phyloP scores from a whole-genome alignment of 148 eudicot genomes.

The Heliamphora exappendiculata region DNA sequence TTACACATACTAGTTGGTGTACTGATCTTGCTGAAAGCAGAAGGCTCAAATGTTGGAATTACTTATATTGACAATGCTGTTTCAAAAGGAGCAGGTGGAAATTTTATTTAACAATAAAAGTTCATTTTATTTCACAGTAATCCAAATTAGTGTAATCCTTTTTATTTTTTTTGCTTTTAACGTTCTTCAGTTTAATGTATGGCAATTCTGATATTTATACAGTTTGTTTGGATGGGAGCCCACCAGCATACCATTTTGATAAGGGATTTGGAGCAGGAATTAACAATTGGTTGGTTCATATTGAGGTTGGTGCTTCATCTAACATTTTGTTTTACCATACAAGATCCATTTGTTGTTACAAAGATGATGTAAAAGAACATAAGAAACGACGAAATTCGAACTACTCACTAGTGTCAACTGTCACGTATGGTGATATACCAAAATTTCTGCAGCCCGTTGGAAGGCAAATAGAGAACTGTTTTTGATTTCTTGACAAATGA shows the following conservation, averaged over 20 bases:
- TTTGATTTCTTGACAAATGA: neutral
- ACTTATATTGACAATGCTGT: slow-evolving; percentile 61
- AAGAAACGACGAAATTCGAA: neutral
- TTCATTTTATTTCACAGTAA: neutral
- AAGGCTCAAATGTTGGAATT: slow-evolving; percentile 47
- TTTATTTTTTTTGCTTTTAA: neutral
- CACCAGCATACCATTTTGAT: slow-evolving; percentile 81
- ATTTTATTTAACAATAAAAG: neutral
- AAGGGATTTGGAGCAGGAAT: slow-evolving; percentile 67
- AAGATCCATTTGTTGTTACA: neutral
- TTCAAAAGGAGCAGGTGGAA: slow-evolving; percentile 76
- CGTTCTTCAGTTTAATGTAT: neutral
- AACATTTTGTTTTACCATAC: neutral
- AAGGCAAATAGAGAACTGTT: neutral
- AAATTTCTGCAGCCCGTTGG: neutral
- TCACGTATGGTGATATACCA: neutral
- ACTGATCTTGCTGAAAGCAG: slow-evolving; percentile 30
- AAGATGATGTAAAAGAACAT: neutral
- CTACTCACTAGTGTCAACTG: neutral
- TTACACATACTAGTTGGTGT: slow-evolving; percentile 22
- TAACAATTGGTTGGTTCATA: slow-evolving; percentile 71
- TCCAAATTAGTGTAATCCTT: neutral
- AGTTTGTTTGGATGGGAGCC: slow-evolving; percentile 95
- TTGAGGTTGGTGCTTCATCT: slow-evolving; percentile 40
- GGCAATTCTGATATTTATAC: slow-evolving; percentile 8